Evolutionary conservation across 179 eudicot species (phyloP), one percentile per base, ranked within the genome.

Genomic region (Pouteria campechiana): DNA sequence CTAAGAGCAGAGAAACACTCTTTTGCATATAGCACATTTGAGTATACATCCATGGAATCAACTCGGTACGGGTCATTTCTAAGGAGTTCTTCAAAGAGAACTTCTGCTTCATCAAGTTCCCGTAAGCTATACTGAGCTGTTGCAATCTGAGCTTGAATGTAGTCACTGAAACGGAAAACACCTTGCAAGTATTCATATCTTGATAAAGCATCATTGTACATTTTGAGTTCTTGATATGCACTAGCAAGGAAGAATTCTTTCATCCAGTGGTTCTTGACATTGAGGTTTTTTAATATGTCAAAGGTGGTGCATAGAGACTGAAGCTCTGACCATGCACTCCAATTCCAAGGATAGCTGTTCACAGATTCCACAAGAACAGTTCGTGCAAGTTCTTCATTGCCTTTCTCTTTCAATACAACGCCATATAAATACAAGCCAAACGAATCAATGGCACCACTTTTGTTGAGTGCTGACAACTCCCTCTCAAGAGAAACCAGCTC

Each of bases 41-140:
- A 90, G 55, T 86, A 90, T 79, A 90, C 76, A 57, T 90, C 98
- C 93, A 86, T 81, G 67, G 85, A 95, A 44, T 90, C 98, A 11
- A 90, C 67, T 46, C 98, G 72, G 46, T 86, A 82, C 11, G 98
- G 98, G 41, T 90, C 98, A 23, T 70, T 76, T 45, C 82, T 76
- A 35, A 86, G 44, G 54, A 90, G 81, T 50, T 81, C 98, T 36
- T 90, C 98, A 58, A 85, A 90, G 34, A 86, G 81, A 33, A 72
- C 72, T 59, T 86, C 93, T 1, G 86, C 98, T 61, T 74, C 81
- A 36, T 81, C 98, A 56, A 81, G 82, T 60, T 90, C 87, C 48
- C 98, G 61, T 30, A 86, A 50, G 48, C 74, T 74, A 46, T 90
- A 90, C 58, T 76, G 98, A 16, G 81, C 83, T 65, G 76, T 86